Evolutionary conservation across 2,329 filamentous ascomycete species (phyloP), one percentile per base, ranked within the genome.

Genomic region (Penicillium psychrosexuale): DNA sequence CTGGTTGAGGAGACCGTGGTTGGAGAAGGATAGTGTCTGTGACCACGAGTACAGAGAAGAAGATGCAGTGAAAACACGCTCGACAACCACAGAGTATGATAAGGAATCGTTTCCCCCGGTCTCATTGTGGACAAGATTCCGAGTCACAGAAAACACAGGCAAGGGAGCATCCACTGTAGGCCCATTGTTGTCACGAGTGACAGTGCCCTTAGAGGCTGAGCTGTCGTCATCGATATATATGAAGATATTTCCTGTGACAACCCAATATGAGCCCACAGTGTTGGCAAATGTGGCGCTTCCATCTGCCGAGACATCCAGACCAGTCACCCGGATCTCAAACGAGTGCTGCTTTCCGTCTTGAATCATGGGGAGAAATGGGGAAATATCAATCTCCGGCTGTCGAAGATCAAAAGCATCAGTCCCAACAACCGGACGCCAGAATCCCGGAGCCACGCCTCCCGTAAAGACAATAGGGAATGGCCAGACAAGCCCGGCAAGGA

Each of bases 391-490:
- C 68, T 94, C 88, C 59, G 90, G 85, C 68, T 94, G 89, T 42
- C 82, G 78, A 24, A 95, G 77, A 66, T 94, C 89, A 68, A 91
- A 94, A 0, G 89, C 84, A 65, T 94, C 86, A 19, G 89, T 84
- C 1, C 89, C 89, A 3, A 89, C 90, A 51, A 94, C 81, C 0
- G 90, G 90, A 7, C 89, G 80, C 82, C 91, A 91, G 37, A 94
- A 80, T 1, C 84, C 84, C 5, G 89, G 89, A 1, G 88, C 86
- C 6, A 95, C 79, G 1, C 90, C 90, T 3, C 91, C 90, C 0
- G 90, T 92, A 64, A 92, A 93, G 46, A 95, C 86, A 17, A 91
- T 81, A 0, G 90, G 89, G 64, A 89, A 93, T 1, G 90, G 91
- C 89, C 88, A 94, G 31, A 84, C 82, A 1, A 91, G 84, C 2